Percentiles rank a stretch among this genome's conserved stretches.
phyloP scores from a whole-genome alignment of 169 alveolate genomes.

The Eimeria zaria region DNA sequence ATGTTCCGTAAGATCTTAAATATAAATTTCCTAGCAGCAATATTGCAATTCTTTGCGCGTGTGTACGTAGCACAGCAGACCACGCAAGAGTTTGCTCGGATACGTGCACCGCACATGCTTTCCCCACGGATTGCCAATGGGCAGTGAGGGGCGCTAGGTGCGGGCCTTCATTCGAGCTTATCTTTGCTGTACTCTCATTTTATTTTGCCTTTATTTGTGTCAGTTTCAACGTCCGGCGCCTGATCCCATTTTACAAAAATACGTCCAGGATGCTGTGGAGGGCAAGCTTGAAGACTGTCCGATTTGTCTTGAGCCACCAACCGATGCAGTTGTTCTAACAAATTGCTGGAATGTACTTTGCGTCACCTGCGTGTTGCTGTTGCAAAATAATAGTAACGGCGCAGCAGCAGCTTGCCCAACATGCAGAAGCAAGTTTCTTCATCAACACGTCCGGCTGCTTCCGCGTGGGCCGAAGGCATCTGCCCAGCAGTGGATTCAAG shows the following conservation, averaged over 20 bases:
- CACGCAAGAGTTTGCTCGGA: background rate
- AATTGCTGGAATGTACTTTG: conserved; percentile 90
- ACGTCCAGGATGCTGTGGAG: conserved; percentile 84
- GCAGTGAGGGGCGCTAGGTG: background rate
- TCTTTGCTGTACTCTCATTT: background rate
- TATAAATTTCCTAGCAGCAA: background rate
- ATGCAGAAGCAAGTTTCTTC: conserved; percentile 85
- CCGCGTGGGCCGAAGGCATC: conserved; percentile 67
- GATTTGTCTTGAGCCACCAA: conserved; percentile 88
- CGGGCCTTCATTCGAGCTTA: background rate
- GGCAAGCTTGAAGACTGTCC: conserved; percentile 87
- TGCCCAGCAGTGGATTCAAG: conserved; percentile 31
- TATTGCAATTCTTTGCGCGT: background rate
- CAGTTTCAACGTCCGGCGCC: background rate
- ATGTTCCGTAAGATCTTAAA: background rate
- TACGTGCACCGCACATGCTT: background rate
- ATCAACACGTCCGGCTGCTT: conserved; percentile 85
- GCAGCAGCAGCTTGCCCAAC: conserved; percentile 87
- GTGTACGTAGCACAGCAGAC: background rate
- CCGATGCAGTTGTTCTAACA: conserved; percentile 87
- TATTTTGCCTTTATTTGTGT: background rate
- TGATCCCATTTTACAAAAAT: background rate
- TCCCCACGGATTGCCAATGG: background rate
- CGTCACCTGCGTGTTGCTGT: conserved; percentile 83
- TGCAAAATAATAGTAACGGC: conserved; percentile 52